Evolutionary conservation across 78 protist species (phyloP).

Genomic region (Mastigamoeba balamuthi): DNA sequence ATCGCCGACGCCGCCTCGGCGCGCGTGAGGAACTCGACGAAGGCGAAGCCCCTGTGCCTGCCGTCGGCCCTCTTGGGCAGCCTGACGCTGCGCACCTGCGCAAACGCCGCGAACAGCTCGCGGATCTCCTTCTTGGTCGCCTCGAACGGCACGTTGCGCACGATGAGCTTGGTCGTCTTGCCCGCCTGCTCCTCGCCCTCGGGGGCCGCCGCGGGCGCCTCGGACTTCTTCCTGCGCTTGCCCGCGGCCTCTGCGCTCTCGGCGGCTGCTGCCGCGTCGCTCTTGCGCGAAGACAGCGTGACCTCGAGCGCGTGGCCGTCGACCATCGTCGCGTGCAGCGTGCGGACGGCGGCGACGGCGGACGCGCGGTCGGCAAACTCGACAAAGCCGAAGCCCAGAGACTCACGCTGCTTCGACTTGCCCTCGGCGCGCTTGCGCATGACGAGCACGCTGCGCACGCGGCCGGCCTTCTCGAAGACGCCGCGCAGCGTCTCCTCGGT

Average conservation of each 20-base stretch:
- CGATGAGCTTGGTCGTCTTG: slow-evolving; percentile 49
- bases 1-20: slow-evolving; percentile 83
- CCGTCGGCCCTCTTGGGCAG: slow-evolving; percentile 79
- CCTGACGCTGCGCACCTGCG: slow-evolving; percentile 66
- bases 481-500: slow-evolving; percentile 41
- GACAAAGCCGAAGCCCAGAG: slow-evolving; percentile 80
- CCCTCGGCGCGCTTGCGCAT: slow-evolving; percentile 13
- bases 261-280: neutral
- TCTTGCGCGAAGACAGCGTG: slow-evolving; percentile 19
- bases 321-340: neutral
- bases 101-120: slow-evolving; percentile 58
- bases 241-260: neutral
- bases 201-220: neutral
- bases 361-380: slow-evolving; percentile 23
- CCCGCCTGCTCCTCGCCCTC: neutral
- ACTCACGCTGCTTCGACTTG: slow-evolving; percentile 10
- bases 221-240: neutral
- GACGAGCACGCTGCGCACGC: slow-evolving; percentile 23
- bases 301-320: slow-evolving; percentile 59
- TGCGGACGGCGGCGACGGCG: slow-evolving; percentile 22
- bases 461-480: slow-evolving; percentile 9
- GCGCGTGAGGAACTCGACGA: slow-evolving; percentile 84
- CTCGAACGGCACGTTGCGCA: slow-evolving; percentile 94
- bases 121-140: slow-evolving; percentile 78
- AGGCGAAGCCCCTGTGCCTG: slow-evolving; percentile 92